These are phyloP conservation scores for Thermothelomyces thermophilus DNA, from an alignment of 2,329 filamentous ascomycete species.

Conservation along the genomic window DNA sequence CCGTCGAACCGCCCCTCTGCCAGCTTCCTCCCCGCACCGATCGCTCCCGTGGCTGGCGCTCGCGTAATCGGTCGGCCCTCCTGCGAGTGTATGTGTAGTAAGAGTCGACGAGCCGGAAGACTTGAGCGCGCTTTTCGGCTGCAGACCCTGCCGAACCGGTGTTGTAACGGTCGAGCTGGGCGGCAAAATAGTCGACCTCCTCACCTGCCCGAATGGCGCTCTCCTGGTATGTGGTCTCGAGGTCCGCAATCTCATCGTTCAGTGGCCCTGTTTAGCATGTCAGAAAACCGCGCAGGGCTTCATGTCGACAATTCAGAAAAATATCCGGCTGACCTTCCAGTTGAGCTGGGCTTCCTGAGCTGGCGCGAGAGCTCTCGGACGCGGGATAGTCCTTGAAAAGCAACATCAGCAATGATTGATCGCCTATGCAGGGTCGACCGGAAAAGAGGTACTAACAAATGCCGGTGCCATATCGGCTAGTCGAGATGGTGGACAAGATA, in stretches of 20 bases:
- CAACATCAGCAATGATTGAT: conserved; percentile 10
- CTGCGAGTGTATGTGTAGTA: conserved; percentile 54
- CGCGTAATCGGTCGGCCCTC: conserved; percentile 38
- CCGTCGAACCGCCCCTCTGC: conserved; percentile 39
- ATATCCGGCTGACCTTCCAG: conserved; percentile 15
- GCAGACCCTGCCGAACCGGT: conserved; percentile 41
- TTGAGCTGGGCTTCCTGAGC: conserved; percentile 14
- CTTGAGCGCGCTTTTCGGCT: conserved; percentile 54
- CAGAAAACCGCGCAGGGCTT: background rate
- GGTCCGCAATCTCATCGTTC: conserved; percentile 27
- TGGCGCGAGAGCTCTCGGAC: conserved; percentile 18
- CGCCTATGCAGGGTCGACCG: background rate
- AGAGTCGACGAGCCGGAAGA: conserved; percentile 60
- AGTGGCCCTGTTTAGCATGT: conserved; percentile 3
- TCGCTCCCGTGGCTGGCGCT: conserved; percentile 34
- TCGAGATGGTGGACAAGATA: background rate
- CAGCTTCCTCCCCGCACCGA: conserved; percentile 27
- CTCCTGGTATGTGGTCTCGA: conserved; percentile 30
- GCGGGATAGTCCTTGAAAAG: conserved; percentile 16
- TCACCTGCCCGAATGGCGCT: conserved; percentile 57
- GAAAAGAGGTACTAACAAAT: conserved; percentile 17
- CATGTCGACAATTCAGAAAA: background rate
- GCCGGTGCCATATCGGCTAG: conserved; percentile 19
- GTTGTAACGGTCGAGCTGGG: conserved; percentile 69
- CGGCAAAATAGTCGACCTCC: conserved; percentile 83